Percentiles rank a stretch among this genome's conserved stretches.
Evolutionary conservation across 106 monocot species (phyloP).

Genomic region (Hemerocallis citrina): DNA sequence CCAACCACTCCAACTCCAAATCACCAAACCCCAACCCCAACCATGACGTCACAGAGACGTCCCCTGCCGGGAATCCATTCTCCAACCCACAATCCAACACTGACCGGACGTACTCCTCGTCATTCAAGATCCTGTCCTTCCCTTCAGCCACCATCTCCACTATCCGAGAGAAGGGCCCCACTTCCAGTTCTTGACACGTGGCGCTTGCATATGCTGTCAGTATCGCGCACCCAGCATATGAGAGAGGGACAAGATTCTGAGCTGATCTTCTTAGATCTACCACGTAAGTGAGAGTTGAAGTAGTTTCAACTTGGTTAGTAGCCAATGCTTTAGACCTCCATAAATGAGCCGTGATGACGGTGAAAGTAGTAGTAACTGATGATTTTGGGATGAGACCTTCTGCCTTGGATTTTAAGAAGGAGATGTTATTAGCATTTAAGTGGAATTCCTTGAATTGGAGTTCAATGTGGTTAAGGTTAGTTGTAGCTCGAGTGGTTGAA

Average conservation of each 20-base stretch:
- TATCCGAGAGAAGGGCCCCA: constrained; percentile 5
- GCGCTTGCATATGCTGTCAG: constrained; percentile 14
- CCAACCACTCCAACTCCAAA: constrained; percentile 42
- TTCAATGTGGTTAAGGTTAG: constrained; percentile 7
- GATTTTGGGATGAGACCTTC: neutral
- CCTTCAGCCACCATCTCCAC: constrained; percentile 20
- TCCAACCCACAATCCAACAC: constrained; percentile 40
- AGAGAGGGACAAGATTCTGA: constrained; percentile 17
- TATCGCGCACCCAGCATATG: constrained; percentile 37
- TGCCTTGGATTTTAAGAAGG: constrained; percentile 24
- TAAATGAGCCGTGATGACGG: constrained; percentile 26
- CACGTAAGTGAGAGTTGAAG: constrained; percentile 20
- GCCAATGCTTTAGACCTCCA: constrained; percentile 42
- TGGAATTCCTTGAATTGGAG: constrained; percentile 26
- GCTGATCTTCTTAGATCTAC: constrained; percentile 25
- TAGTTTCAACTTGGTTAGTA: neutral
- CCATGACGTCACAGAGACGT: constrained; percentile 52
- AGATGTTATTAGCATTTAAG: constrained; percentile 16
- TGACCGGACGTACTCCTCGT: constrained; percentile 38
- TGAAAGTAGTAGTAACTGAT: constrained; percentile 26
- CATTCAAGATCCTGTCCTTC: constrained; percentile 27
- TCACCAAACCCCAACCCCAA: constrained; percentile 41
- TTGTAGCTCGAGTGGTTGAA: neutral
- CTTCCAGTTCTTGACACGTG: constrained; percentile 9
- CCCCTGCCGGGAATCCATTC: constrained; percentile 27